Base-by-base conservation (phyloP, 208 protist genomes). In the Angomonas ambiguus region DNA sequence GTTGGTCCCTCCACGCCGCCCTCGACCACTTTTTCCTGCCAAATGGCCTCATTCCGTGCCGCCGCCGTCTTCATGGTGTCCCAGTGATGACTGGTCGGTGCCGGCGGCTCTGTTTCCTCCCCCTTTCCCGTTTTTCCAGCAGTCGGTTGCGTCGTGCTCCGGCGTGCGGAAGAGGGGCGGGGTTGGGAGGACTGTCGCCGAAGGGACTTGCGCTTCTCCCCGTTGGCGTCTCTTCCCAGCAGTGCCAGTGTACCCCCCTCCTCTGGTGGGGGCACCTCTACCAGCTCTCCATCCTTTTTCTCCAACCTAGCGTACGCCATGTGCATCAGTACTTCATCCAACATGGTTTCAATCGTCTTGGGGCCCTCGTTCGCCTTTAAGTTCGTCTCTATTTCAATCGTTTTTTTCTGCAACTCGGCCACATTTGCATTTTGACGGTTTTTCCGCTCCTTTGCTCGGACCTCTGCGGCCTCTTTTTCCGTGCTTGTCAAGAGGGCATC, bases 321-420 rank as follows among this genome's bases (percentile, higher is more conserved):
- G 71, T 90, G 79, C 80, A 96, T 94, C 22, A 96, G 83, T 13
- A 96, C 76, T 61, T 92, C 86, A 51, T 97, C 93, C 38, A 97
- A 82, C 85, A 98, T 96, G 65, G 85, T 83, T 74, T 98, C 95
- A 79, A 97, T 94, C 71, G 93, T 96, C 63, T 95, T 83, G 32
- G 88, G 87, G 1, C 94, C 96, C 62, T 98, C 95, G 57, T 92
- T 83, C 5, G 85, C 79, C 51, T 89, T 85, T 30, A 98, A 76
- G 66, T 91, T 70, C 34, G 57, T 38, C 68, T 92, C 75, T 65
- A 97, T 75, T 55, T 86, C 82, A 0, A 87, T 55, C n/a, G 85
- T 81, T 65, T 91, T 86, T 51, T 93, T 78, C 51, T 75, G 69
- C 62, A 96, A 86, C 72, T 97, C 86, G 3, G 85, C 79, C 22